These are phyloP conservation scores for Cryptosporidium xiaoi DNA, from an alignment of 169 alveolate species.

Conservation along the genomic window DNA sequence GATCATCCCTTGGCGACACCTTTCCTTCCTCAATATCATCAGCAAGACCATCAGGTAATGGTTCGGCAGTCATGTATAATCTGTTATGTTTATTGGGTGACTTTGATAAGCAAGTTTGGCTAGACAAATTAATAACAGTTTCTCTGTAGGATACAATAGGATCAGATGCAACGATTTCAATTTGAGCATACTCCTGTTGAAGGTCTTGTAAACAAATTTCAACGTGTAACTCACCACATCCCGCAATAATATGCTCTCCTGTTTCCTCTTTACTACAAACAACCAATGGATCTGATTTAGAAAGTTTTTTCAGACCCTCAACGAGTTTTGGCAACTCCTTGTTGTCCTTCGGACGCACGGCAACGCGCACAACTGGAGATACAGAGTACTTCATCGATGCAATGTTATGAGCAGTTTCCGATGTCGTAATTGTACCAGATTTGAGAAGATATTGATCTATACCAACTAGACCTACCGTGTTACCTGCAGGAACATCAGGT, in stretches of 20 bases:
- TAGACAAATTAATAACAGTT: constrained; percentile 94
- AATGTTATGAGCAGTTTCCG: constrained; percentile 96
- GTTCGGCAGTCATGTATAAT: constrained; percentile 95
- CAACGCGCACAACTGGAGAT: constrained; percentile 99
- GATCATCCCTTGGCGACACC: constrained; percentile 93
- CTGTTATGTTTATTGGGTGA: constrained; percentile 99
- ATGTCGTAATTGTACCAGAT: constrained; percentile 97
- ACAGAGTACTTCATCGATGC: constrained; percentile 99
- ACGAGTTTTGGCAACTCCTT: constrained; percentile 98
- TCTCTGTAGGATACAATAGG: constrained; percentile 99
- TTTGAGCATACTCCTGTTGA: constrained; percentile 98
- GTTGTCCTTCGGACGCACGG: constrained; percentile 98
- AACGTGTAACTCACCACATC: constrained; percentile 99
- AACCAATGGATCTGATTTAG: constrained; percentile 98
- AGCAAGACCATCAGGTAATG: constrained; percentile 96
- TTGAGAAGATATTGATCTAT: constrained; percentile 97
- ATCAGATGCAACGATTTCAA: constrained; percentile 97
- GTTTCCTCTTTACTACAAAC: constrained; percentile 97
- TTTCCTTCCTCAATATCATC: constrained; percentile 95
- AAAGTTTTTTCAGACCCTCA: constrained; percentile 96
- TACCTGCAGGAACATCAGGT: constrained; percentile 99
- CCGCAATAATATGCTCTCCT: constrained; percentile 98
- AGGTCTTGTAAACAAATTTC: constrained; percentile 98
- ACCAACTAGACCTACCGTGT: constrained; percentile 98
- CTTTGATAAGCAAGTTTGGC: constrained; percentile 95